These are phyloP conservation scores for Globisporangium spiculum DNA, from an alignment of 352 stramenopile species.

Conservation along the genomic window DNA sequence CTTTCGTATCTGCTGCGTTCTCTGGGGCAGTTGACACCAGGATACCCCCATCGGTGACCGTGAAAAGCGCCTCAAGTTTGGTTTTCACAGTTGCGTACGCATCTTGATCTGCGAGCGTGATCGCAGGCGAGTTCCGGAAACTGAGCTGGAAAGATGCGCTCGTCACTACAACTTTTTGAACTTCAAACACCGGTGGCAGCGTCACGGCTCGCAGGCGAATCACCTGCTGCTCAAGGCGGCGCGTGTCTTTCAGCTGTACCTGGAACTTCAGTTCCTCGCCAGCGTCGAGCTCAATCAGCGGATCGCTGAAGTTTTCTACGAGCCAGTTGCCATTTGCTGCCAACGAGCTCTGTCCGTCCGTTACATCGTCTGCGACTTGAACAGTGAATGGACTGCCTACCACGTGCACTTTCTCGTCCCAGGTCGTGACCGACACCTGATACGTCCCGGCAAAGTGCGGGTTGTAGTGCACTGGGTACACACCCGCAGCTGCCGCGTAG, in stretches of 20 bases:
- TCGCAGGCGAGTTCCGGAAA: slow-evolving; percentile 53
- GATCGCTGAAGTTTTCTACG: slow-evolving; percentile 52
- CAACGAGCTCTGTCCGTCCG: slow-evolving; percentile 72
- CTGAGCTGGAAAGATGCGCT: slow-evolving; percentile 41
- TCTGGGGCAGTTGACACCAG: slow-evolving; percentile 48
- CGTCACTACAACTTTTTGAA: slow-evolving; percentile 55
- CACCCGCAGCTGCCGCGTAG: slow-evolving; percentile 51
- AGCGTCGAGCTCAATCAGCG: slow-evolving; percentile 51
- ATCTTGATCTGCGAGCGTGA: slow-evolving; percentile 33
- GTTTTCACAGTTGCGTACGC: slow-evolving; percentile 42
- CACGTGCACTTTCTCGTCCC: slow-evolving; percentile 70
- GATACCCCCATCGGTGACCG: slow-evolving; percentile 77
- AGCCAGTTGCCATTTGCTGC: slow-evolving; percentile 71
- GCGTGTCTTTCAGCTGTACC: slow-evolving; percentile 90
- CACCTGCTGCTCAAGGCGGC: slow-evolving; percentile 64
- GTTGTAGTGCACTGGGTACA: slow-evolving; percentile 93
- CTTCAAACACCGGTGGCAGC: slow-evolving; percentile 38
- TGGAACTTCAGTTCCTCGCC: slow-evolving; percentile 69
- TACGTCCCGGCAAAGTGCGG: slow-evolving; percentile 89
- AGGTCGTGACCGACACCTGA: slow-evolving; percentile 81
- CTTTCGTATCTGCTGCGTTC: slow-evolving; percentile 27
- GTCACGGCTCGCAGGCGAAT: slow-evolving; percentile 58
- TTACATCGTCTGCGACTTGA: slow-evolving; percentile 63
- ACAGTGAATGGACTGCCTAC: slow-evolving; percentile 88
- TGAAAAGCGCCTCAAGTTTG: slow-evolving; percentile 78